Evolutionary conservation across 352 stramenopile species (phyloP).

Genomic region (Halophytophthora polymorphica): DNA sequence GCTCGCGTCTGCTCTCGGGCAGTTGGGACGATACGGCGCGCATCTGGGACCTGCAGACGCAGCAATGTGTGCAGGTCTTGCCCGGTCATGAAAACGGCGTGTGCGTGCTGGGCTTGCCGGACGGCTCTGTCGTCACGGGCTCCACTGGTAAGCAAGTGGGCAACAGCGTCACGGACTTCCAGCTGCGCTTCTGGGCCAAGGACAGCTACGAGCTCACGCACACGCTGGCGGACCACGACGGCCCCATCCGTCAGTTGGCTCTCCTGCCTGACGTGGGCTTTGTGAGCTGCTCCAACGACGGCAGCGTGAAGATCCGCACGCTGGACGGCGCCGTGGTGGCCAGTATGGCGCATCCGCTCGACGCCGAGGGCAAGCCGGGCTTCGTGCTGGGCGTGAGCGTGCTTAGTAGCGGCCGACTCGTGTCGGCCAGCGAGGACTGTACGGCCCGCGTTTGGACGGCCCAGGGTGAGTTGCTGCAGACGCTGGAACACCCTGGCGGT

Average conservation of each 20-base stretch:
- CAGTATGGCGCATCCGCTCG: slow-evolving; percentile 72
- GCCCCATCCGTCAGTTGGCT: slow-evolving; percentile 70
- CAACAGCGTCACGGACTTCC: slow-evolving; percentile 75
- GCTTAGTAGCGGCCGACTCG: slow-evolving; percentile 48
- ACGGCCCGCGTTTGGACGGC: slow-evolving; percentile 70
- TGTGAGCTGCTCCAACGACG: slow-evolving; percentile 84
- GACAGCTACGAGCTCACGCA: slow-evolving; percentile 45
- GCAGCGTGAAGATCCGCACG: slow-evolving; percentile 65
- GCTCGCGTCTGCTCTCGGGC: slow-evolving; percentile 57
- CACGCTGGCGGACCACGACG: slow-evolving; percentile 59
- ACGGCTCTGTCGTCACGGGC: slow-evolving; percentile 67
- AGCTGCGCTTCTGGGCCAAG: slow-evolving; percentile 72
- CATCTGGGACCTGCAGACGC: slow-evolving; percentile 60
- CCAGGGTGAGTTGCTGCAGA: slow-evolving; percentile 62
- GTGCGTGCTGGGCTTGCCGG: slow-evolving; percentile 62
- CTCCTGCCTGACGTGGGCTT: slow-evolving; percentile 69
- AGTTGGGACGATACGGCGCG: slow-evolving; percentile 82
- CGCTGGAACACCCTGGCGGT: slow-evolving; percentile 78
- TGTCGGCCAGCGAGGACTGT: slow-evolving; percentile 83
- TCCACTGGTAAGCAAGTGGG: slow-evolving; percentile 74
- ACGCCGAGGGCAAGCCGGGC: slow-evolving; percentile 78
- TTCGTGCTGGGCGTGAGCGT: slow-evolving; percentile 77
- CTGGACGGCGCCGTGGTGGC: slow-evolving; percentile 58
- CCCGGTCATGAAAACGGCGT: slow-evolving; percentile 79
- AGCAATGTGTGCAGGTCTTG: slow-evolving; percentile 56